phyloP scores from a whole-genome alignment of 768 basidiomycete species.

The Xanthoconium stramineum region DNA sequence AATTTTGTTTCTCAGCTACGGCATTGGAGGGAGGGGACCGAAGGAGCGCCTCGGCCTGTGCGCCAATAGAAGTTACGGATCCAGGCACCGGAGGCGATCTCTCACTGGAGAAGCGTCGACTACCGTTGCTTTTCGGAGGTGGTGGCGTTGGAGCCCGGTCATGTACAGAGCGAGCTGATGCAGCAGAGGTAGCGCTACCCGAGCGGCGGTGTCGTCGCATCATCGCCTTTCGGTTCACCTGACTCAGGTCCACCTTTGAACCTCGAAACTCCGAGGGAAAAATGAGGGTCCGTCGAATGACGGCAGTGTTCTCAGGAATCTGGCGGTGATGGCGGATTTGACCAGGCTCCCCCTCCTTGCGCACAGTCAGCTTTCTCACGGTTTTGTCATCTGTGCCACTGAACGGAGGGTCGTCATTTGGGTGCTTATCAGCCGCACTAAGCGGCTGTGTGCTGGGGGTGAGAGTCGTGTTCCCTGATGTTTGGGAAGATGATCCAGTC shows the following conservation, averaged over 20 bases:
- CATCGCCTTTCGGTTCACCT: constrained; percentile 54
- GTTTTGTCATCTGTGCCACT: constrained; percentile 23
- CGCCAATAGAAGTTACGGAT: constrained; percentile 49
- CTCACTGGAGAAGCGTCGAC: constrained; percentile 64
- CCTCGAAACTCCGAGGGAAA: constrained; percentile 65
- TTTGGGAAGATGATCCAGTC: constrained; percentile 25
- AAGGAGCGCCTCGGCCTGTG: constrained; percentile 38
- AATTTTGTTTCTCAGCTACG: constrained; percentile 61
- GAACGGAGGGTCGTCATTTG: constrained; percentile 32
- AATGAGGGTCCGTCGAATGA: constrained; percentile 79
- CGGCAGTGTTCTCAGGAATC: constrained; percentile 39
- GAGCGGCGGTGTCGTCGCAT: constrained; percentile 51
- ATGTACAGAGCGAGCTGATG: constrained; percentile 70
- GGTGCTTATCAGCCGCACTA: constrained; percentile 22
- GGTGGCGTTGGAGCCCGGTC: constrained; percentile 87
- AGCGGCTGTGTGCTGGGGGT: constrained; percentile 22
- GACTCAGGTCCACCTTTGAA: constrained; percentile 54
- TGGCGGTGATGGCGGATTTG: constrained; percentile 32
- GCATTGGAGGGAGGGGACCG: constrained; percentile 39
- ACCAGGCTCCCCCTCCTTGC: constrained; percentile 22
- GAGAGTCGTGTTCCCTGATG: constrained; percentile 12
- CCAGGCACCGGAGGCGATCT: constrained; percentile 68
- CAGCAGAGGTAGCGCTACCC: constrained; percentile 53
- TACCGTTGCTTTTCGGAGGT: constrained; percentile 55
- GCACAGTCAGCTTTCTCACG: constrained; percentile 28